These are phyloP conservation scores for Pseudocercospora eumusae DNA, from an alignment of 2,329 filamentous ascomycete genomes.

Conservation along the genomic window DNA sequence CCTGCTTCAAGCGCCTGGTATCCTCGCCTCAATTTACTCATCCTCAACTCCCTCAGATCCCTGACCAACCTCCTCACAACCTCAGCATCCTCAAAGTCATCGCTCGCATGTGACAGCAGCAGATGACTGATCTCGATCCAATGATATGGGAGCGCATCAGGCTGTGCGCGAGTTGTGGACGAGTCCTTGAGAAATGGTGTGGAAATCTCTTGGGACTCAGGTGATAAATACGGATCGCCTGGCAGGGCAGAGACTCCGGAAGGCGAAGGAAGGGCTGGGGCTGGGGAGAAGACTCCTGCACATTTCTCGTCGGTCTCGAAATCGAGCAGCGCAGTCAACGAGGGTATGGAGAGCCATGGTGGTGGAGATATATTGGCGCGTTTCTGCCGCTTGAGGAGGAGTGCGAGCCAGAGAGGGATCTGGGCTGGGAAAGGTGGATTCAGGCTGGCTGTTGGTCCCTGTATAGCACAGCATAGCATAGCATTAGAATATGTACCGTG, in stretches of 20 bases:
- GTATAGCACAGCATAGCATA: no score
- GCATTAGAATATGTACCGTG: neutral
- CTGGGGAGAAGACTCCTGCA: conserved; percentile 72
- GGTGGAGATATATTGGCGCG: conserved; percentile 91
- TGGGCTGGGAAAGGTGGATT: conserved; percentile 77
- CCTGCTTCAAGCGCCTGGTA: conserved; percentile 70
- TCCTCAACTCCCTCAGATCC: conserved; percentile 82
- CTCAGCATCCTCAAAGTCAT: conserved; percentile 76
- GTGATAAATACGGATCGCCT: conserved; percentile 29
- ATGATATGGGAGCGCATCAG: conserved; percentile 81
- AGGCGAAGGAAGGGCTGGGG: conserved; percentile 64
- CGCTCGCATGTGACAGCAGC: conserved; percentile 77
- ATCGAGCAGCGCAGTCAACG: conserved; percentile 74
- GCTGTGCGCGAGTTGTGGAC: conserved; percentile 68
- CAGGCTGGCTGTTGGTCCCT: conserved; percentile 78
- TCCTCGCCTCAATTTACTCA: conserved; percentile 81
- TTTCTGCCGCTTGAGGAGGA: conserved; percentile 90
- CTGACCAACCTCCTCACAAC: conserved; percentile 73
- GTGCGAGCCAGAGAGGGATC: conserved; percentile 89
- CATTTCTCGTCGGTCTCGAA: conserved; percentile 71
- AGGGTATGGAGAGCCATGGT: conserved; percentile 78
- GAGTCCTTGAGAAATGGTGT: conserved; percentile 75
- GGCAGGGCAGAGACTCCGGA: conserved; percentile 38
- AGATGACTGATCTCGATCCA: conserved; percentile 92
- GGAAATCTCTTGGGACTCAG: conserved; percentile 35